A percentile compares a stretch with the other conserved stretches of the same genome.
Evolutionary conservation across 2,329 filamentous ascomycete species (phyloP).

Genomic region (Arthrinium phaeospermum): DNA sequence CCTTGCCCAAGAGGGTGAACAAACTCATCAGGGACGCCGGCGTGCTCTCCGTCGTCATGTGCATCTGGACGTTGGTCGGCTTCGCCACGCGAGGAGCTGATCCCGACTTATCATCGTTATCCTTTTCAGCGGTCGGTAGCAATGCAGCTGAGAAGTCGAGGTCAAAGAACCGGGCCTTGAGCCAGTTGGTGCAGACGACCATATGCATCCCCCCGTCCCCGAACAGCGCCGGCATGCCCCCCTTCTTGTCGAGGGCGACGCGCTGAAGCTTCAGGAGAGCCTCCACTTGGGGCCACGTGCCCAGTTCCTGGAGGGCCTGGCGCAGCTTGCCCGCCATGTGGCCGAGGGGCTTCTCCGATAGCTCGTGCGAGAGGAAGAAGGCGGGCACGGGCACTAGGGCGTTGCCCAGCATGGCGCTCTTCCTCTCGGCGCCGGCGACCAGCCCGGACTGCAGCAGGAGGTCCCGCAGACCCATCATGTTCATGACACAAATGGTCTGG

Average conservation of each 20-base stretch:
- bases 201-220: constrained; percentile 41
- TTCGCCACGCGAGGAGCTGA: not conserved
- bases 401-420: constrained; percentile 30
- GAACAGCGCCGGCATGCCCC: constrained; percentile 32
- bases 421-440: constrained; percentile 29
- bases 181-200: constrained; percentile 47
- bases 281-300: constrained; percentile 40
- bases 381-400: constrained; percentile 26
- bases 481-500: constrained; percentile 41
- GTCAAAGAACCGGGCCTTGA: constrained; percentile 42
- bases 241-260: constrained; percentile 28
- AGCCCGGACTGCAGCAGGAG: constrained; percentile 23
- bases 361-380: constrained; percentile 28
- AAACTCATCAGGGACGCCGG: not conserved
- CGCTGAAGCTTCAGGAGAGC: constrained; percentile 34
- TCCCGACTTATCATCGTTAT: not conserved
- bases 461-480: constrained; percentile 31
- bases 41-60: not conserved
- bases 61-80: not conserved
- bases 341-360: constrained; percentile 31
- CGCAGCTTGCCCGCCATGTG: constrained; percentile 36
- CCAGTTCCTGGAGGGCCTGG: constrained; percentile 40
- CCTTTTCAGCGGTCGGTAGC: constrained; percentile 25
- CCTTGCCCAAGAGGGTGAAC: constrained; percentile 32
- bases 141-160: constrained; percentile 44